Base-by-base conservation (phyloP, 2,329 filamentous ascomycete species). In the Emergomyces pasteurianus region DNA sequence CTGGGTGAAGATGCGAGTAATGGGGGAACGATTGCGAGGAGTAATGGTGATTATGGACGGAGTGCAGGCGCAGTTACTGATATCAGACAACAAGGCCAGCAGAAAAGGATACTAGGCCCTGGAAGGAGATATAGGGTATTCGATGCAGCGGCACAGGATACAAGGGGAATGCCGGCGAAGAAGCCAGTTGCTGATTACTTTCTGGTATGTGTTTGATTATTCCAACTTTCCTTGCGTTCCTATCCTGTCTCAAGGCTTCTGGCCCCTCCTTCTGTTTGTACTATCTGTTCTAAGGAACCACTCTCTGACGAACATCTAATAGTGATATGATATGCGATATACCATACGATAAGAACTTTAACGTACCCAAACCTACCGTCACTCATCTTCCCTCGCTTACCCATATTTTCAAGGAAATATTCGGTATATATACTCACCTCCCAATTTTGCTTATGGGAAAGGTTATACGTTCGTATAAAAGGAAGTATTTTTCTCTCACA, bases 131-230 rank as follows among this genome's bases (percentile, higher is more conserved):
- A 99, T 76, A 81, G 92, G 42, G 92, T 99, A 10, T 99, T 99
- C 72, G 92, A 97, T 70, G 94, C 94, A 0, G 94, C 94, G 59
- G 92, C 94, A 58, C 94, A 99, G 77, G 94, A 97, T 74, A 91
- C 88, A 1, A 83, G 94, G 68, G 94, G 94, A 4, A 99, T 99
- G 94, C 94, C 94, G 62, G 94, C 94, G 2, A 99, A 99, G 83
- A 97, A 97, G 76, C 94, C 94, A 2, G 90, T 96, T 59, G 91
- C 91, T 16, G 92, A 97, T 77, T 99, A 97, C 79, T 99, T 99
- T 75, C 79, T 99, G 75, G 75, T 78, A 65, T 70, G 72, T 63
- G 47, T 31, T 50, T 31, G 4, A 16, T 34, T 52, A 52, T 34
- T 34, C 18, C n/a, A 52, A 6, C 28, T 7, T 34, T 34, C 18